Conservation (phyloP, 768 basidiomycete species). For the Rickenella mellea region DNA sequence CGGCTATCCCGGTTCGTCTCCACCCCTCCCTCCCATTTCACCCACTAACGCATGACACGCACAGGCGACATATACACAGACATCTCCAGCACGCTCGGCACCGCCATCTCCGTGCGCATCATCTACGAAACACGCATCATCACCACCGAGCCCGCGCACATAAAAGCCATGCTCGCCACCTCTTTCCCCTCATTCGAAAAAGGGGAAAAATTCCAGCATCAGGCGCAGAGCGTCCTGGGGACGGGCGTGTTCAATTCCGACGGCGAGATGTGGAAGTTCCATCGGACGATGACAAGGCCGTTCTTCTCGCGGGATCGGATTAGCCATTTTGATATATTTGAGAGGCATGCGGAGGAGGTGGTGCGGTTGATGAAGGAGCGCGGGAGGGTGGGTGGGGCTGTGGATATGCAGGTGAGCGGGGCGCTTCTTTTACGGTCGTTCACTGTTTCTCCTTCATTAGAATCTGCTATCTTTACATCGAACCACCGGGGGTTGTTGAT, state of each 20-base stretch:
- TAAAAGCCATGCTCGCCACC: conserved; percentile 19
- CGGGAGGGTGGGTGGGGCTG: conserved; percentile 3
- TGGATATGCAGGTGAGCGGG: conserved; percentile 10
- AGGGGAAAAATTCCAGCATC: conserved; percentile 6
- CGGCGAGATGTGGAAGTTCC: conserved; percentile 15
- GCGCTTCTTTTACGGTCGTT: too few species aligned
- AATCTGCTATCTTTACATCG: too few species aligned
- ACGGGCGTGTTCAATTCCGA: conserved; percentile 18
- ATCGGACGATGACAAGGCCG: conserved; percentile 9
- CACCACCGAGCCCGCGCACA: conserved; percentile 8
- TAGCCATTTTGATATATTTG: conserved; percentile 7
- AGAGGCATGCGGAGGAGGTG: conserved; percentile 1
- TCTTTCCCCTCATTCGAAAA: too few species aligned
- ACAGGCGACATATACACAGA: neutral
- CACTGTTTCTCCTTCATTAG: too few species aligned
- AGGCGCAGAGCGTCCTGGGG: conserved; percentile 4
- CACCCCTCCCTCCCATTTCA: neutral
- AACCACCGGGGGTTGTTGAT: too few species aligned
- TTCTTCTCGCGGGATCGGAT: conserved; percentile 8
- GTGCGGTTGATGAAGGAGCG: conserved; percentile 4
- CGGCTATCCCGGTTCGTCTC: conserved; percentile 26
- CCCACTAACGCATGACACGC: neutral
- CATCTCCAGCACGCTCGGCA: neutral
- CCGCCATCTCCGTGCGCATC: neutral
- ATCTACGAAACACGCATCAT: conserved; percentile 1